phyloP scores from a whole-genome alignment of 192 early-diverging fungal genomes.

The Funneliformis mosseae region DNA sequence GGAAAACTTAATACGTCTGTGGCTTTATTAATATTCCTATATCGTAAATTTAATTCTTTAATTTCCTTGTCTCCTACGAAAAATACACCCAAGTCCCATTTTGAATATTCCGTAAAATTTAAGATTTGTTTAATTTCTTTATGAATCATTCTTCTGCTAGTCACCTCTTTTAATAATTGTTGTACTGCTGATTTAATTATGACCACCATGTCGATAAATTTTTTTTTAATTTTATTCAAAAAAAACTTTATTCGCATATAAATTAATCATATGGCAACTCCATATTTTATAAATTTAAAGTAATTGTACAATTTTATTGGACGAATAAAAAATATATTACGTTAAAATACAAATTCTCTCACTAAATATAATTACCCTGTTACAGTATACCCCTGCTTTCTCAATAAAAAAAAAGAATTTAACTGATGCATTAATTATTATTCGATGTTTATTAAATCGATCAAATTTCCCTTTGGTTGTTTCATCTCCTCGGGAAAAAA shows the following conservation, averaged over 20 bases:
- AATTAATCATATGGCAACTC: no score
- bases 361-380: no score
- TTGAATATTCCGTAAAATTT: constrained; percentile 51
- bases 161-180: neutral
- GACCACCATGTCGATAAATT: neutral
- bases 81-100: constrained; percentile 66
- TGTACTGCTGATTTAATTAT: neutral
- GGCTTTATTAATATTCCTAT: constrained; percentile 51
- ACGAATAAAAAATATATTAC: no score
- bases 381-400: no score
- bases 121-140: constrained; percentile 47
- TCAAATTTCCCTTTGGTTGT: constrained; percentile 72
- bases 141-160: neutral
- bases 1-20: constrained; percentile 73
- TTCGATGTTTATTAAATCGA: constrained; percentile 64
- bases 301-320: no score
- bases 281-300: no score
- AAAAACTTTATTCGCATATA: neutral
- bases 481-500: constrained; percentile 78
- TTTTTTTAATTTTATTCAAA: neutral
- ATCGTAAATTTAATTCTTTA: constrained; percentile 52
- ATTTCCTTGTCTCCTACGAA: constrained; percentile 53
- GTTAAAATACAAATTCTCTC: no score
- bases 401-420: no score
- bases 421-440: constrained; percentile 23